Evolutionary conservation across 2,329 filamentous ascomycete species (phyloP).

Genomic region (Pseudogymnoascus sp.): DNA sequence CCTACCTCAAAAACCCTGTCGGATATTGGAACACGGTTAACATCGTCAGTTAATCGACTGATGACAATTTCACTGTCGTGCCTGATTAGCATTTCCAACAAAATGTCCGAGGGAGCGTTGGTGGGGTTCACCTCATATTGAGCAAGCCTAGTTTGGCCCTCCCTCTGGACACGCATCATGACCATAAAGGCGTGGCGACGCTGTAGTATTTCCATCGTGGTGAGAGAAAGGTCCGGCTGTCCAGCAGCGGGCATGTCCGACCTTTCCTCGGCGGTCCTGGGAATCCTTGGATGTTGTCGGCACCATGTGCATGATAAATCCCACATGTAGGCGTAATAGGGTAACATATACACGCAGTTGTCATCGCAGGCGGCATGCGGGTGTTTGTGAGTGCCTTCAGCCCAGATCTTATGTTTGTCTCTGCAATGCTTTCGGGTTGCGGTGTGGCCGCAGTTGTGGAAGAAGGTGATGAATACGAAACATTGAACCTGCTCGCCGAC

Average conservation of each 20-base stretch:
- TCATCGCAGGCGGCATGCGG: not conserved
- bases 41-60: not conserved
- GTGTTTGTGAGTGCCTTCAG: not conserved
- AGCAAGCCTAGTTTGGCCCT: not conserved
- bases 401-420: not conserved
- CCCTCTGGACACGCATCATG: not conserved
- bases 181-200: not conserved
- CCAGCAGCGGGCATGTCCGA: not conserved
- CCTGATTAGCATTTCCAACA: not conserved
- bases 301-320: not conserved
- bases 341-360: not conserved
- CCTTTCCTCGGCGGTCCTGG: not conserved
- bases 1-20: not conserved
- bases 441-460: not conserved
- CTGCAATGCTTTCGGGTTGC: not conserved
- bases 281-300: not conserved
- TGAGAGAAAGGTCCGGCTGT: not conserved
- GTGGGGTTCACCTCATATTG: not conserved
- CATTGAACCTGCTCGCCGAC: not conserved
- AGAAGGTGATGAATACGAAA: conserved; percentile 2
- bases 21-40: not conserved
- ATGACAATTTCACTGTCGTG: not conserved
- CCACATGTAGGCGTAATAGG: not conserved
- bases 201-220: not conserved
- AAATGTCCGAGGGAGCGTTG: not conserved